phyloP scores from a whole-genome alignment of 177 flowering plant species.

The Telopea speciosissima region DNA sequence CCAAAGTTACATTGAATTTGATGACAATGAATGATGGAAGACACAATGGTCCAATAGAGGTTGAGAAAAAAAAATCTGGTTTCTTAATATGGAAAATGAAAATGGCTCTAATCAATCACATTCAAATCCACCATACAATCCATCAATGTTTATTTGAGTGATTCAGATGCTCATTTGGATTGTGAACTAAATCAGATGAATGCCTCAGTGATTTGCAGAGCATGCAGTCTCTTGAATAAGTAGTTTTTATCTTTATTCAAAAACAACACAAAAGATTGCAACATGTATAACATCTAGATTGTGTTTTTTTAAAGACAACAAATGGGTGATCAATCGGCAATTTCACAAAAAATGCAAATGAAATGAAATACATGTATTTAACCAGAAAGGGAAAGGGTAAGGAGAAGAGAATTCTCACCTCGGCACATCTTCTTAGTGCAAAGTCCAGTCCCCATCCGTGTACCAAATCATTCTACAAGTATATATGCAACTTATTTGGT shows the following conservation, averaged over 20 bases:
- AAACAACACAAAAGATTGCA: background rate
- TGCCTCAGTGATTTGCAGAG: background rate
- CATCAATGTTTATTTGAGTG: background rate
- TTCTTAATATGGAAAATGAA: background rate
- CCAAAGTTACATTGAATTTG: background rate
- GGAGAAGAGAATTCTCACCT: slow-evolving; percentile 33
- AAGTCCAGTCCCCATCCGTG: slow-evolving; percentile 99
- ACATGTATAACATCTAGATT: background rate
- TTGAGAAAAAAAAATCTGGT: background rate
- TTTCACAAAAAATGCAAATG: background rate
- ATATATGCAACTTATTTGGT: slow-evolving; percentile 8
- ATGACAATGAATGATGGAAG: background rate
- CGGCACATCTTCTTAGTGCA: slow-evolving; percentile 87
- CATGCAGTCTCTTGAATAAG: background rate
- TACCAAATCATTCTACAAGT: slow-evolving; percentile 87
- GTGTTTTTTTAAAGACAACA: background rate
- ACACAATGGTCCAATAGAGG: background rate
- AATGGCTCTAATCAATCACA: background rate
- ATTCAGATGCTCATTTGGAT: background rate
- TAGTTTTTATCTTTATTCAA: background rate
- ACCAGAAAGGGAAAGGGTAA: background rate
- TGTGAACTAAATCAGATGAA: background rate
- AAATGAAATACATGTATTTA: background rate
- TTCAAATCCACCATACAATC: background rate
- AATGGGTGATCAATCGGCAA: background rate